Conservation (phyloP, 176 grass and related monocot genomes). For the Eragrostis curvula region DNA sequence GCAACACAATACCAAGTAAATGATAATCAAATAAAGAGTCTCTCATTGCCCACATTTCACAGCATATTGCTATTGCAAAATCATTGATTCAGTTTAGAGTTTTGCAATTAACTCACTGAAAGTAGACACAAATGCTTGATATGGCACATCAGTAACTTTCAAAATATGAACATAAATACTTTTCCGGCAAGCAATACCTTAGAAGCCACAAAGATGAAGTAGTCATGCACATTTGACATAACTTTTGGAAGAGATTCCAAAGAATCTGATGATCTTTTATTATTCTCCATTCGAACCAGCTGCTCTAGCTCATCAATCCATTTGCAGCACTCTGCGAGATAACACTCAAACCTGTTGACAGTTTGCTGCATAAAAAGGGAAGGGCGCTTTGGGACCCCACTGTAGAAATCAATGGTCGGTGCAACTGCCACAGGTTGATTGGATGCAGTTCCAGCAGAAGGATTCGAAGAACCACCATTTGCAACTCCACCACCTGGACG, state of each 20-base stretch:
- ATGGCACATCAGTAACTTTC: not conserved
- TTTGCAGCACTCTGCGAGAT: conserved; percentile 83
- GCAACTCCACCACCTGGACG: conserved; percentile 52
- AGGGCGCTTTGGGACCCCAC: conserved; percentile 86
- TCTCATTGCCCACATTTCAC: not conserved
- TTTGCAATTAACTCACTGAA: conserved; percentile 24
- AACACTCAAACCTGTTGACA: conserved; percentile 81
- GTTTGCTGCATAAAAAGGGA: conserved; percentile 78
- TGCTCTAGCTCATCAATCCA: conserved; percentile 93
- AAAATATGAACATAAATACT: not conserved
- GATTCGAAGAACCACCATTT: conserved; percentile 51
- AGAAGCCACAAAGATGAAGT: conserved; percentile 93
- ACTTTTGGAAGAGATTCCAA: conserved; percentile 92
- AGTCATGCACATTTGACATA: conserved; percentile 95
- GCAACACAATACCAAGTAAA: not conserved
- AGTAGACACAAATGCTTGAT: not conserved
- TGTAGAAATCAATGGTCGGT: conserved; percentile 85
- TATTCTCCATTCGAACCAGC: conserved; percentile 74
- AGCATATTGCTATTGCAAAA: conserved; percentile 1
- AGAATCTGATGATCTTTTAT: conserved; percentile 65
- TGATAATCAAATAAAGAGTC: not conserved
- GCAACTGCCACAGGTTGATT: conserved; percentile 59
- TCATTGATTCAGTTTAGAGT: not conserved
- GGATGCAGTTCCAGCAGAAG: conserved; percentile 39
- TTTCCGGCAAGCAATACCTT: conserved; percentile 59